These are phyloP conservation scores for Alliaria petiolata DNA, from an alignment of 345 rosid species.

Conservation along the genomic window DNA sequence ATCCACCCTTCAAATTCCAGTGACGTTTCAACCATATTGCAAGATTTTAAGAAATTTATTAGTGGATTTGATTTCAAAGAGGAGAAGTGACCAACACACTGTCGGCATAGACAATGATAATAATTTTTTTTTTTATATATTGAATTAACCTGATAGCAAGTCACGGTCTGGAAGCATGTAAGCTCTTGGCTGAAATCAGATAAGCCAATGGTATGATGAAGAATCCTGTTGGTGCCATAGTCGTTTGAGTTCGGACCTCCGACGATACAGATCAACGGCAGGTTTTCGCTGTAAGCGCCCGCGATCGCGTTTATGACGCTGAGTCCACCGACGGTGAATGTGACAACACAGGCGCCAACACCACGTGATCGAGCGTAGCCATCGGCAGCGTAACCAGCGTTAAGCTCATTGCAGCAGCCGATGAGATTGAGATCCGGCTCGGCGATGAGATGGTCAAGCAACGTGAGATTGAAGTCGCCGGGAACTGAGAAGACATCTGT, in stretches of 20 bases:
- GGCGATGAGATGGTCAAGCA: not conserved
- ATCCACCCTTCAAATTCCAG: too few species aligned
- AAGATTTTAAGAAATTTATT: not conserved
- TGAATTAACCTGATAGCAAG: not conserved
- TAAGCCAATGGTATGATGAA: not conserved
- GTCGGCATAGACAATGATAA: too few species aligned
- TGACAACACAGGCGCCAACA: constrained; percentile 1
- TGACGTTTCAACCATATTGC: not conserved
- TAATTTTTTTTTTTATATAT: too few species aligned
- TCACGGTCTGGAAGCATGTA: not conserved
- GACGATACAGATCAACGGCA: not conserved
- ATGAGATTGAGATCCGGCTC: not conserved
- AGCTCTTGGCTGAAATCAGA: not conserved
- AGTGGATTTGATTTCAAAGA: not conserved
- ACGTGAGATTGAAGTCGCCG: not conserved
- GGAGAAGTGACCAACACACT: not conserved
- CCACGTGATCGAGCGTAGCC: constrained; percentile 10
- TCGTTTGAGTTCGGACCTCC: constrained; percentile 4
- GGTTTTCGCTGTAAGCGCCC: not conserved
- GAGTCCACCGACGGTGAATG: constrained; percentile 12
- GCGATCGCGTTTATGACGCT: constrained; percentile 4
- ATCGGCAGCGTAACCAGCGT: constrained; percentile 4
- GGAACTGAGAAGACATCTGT: constrained; percentile 1
- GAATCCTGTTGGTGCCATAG: not conserved
- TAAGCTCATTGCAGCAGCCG: constrained; percentile 3